Base-by-base conservation (phyloP, 2,329 filamentous ascomycete genomes). In the Monilinia polystroma region DNA sequence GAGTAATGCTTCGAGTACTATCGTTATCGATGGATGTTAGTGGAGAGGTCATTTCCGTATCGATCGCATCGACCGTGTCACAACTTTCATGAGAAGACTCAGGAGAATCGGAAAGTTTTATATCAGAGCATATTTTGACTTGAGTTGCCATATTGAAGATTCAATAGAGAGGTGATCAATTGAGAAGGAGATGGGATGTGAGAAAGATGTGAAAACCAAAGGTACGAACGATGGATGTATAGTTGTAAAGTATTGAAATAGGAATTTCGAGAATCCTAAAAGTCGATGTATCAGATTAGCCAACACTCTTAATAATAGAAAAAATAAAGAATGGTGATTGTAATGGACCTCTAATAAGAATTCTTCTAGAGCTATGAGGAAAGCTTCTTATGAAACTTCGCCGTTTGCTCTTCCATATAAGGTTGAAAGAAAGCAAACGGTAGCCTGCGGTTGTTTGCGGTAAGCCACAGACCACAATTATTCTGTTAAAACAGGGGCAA, bases 371-470 rank as follows among this genome's bases (percentile, higher is more conserved):
- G 66, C 59, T 52, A 57, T 66, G 20, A 51, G 43, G 60, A 49
- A 38, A 53, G 18, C 56, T 66, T 41, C 41, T 29, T 63, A 68
- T 66, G 63, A 59, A 45, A 59, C 18, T 66, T 35, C 64, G 51
- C 68, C 70, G 72, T 74, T 74, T 73, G 72, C 64, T 68, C 53
- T 63, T 54, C 64, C 69, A 69, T 71, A 71, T 71, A 67, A 69
- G 66, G 66, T 67, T 67, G 32, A 35, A 35, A 35, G 64, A 32
- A 45, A 58, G 64, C 58, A 51, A 32, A 62, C 69, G 72, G 70
- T 12, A 64, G 52, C 26, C 63, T 72, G 71, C 72, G 73, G 69
- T 64, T 66, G 71, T 69, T 70, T 70, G 53, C 54, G 51, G 68
- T 32, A 53, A 52, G 59, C 23, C 68, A 66, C 69, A 72, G 68